These are phyloP conservation scores for Populus hybrid DNA, from an alignment of 441 rosid genomes.

Conservation along the genomic window DNA sequence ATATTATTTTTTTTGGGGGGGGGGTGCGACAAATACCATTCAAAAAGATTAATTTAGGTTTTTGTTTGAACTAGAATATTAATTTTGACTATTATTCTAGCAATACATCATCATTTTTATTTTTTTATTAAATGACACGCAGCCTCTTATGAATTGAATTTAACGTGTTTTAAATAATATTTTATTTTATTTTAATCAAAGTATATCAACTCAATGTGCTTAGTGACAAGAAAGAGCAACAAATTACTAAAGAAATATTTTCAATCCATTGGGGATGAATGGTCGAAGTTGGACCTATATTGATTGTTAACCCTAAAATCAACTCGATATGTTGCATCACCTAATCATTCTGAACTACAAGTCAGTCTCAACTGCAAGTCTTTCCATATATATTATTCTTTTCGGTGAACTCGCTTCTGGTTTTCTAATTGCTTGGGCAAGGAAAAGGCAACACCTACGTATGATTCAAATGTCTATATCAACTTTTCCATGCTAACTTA, in stretches of 20 bases:
- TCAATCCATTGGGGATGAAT: background rate
- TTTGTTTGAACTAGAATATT: too few species aligned
- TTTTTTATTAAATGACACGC: background rate
- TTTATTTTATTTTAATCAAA: too few species aligned
- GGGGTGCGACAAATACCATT: too few species aligned
- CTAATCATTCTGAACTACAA: background rate
- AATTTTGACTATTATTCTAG: too few species aligned
- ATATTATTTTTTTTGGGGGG: too few species aligned
- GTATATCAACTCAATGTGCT: too few species aligned
- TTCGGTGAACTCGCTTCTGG: background rate
- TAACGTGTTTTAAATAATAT: too few species aligned
- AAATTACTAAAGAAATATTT: background rate
- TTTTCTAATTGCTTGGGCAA: background rate
- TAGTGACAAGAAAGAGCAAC: background rate
- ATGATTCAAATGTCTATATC: background rate
- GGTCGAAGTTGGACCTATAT: background rate
- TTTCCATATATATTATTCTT: background rate
- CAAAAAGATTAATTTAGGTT: too few species aligned
- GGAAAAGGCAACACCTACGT: background rate
- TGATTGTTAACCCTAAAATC: background rate
- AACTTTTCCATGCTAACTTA: background rate
- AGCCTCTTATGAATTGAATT: too few species aligned
- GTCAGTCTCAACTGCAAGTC: background rate
- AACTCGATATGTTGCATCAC: background rate
- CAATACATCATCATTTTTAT: too few species aligned